phyloP scores from a whole-genome alignment of 208 protist species.

The Acanthamoeba pearcei region DNA sequence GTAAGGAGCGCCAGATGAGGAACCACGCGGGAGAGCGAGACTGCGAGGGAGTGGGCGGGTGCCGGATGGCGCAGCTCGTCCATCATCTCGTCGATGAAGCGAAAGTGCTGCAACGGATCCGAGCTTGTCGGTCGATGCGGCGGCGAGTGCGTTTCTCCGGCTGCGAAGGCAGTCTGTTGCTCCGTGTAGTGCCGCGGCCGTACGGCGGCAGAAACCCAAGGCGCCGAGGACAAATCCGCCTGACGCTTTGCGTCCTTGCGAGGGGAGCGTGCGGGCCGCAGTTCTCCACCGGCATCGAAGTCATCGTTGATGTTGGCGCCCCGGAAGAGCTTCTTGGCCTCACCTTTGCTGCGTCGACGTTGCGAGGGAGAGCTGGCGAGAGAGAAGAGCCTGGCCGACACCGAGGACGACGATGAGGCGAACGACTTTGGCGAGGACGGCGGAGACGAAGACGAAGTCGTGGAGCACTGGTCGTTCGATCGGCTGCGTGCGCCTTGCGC shows the following conservation, averaged over 20 bases:
- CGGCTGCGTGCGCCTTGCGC: background rate
- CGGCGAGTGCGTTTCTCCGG: no score
- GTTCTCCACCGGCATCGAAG: background rate
- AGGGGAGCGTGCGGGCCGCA: background rate
- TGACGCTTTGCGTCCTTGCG: background rate
- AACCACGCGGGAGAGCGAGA: background rate
- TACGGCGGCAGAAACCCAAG: background rate
- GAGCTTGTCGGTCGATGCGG: no score
- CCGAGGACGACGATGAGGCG: background rate
- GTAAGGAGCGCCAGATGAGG: background rate
- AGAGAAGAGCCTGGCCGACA: background rate
- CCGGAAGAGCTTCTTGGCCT: background rate
- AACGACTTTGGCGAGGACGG: background rate
- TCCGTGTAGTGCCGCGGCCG: no score
- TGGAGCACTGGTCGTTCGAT: background rate
- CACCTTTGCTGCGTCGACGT: background rate
- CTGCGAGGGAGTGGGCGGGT: background rate
- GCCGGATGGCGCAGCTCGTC: background rate
- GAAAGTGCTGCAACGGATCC: background rate
- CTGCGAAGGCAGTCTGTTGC: no score
- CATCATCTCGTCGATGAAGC: constrained; percentile 20
- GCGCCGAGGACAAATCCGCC: background rate
- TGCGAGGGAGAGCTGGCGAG: background rate
- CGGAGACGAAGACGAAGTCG: background rate
- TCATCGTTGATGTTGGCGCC: background rate